phyloP scores from a whole-genome alignment of 2,329 filamentous ascomycete species.

The Diaporthe citri region DNA sequence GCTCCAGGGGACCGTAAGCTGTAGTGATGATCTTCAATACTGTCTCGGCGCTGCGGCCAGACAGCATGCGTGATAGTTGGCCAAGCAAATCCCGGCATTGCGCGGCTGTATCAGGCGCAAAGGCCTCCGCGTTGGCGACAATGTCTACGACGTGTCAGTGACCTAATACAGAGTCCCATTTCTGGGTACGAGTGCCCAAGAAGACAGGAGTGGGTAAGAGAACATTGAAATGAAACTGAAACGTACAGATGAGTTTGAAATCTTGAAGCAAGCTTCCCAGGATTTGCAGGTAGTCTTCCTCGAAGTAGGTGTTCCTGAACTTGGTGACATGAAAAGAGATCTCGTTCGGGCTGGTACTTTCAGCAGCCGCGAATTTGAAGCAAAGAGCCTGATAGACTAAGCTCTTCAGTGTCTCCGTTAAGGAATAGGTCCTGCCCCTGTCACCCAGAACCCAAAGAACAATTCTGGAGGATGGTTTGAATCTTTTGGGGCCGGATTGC shows the following conservation, averaged over 20 bases:
- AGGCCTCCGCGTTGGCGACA: background rate
- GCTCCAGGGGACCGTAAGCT: background rate
- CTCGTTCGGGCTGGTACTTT: too few species aligned
- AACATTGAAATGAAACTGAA: background rate
- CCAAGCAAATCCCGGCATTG: background rate
- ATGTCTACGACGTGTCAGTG: background rate
- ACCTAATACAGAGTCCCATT: background rate
- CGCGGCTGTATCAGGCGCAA: background rate
- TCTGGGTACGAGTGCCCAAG: background rate
- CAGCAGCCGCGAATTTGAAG: background rate
- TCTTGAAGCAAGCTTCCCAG: background rate
- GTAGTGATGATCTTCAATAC: background rate
- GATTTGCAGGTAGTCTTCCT: background rate
- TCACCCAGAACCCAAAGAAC: background rate
- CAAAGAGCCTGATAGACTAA: background rate
- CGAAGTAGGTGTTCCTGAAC: background rate
- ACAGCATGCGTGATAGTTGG: background rate
- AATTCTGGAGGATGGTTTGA: background rate
- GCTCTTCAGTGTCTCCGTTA: background rate
- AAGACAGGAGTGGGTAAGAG: background rate
- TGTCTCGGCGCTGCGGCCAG: background rate
- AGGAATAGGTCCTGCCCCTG: background rate
- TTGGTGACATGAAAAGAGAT: background rate
- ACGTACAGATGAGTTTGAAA: background rate
- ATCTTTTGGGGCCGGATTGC: background rate